Percentiles rank a stretch among this genome's conserved stretches.
These are phyloP conservation scores for Myxozyma melibiosi DNA, from an alignment of 805 yeast species.

Conservation along the genomic window DNA sequence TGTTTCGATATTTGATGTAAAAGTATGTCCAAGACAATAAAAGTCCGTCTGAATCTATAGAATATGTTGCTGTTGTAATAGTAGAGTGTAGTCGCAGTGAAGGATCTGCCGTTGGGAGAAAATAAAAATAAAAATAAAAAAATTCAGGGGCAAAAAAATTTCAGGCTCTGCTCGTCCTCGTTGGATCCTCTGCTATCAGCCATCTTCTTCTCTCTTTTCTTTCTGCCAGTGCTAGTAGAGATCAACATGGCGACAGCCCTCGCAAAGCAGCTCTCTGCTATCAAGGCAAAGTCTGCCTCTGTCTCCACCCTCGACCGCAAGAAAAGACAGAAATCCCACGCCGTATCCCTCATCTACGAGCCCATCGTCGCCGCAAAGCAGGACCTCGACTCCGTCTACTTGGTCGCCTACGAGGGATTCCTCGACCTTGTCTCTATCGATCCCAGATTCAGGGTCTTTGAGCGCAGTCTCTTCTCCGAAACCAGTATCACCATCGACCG, in stretches of 20 bases:
- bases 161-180: not conserved
- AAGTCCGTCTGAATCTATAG: too few relatives aligned
- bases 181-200: not conserved
- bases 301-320: constrained; percentile 53
- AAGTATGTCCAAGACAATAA: constrained; percentile 7
- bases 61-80: too few relatives aligned
- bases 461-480: constrained; percentile 75
- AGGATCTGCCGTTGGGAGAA: too few relatives aligned
- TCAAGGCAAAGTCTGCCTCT: constrained; percentile 41
- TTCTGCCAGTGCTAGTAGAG: not conserved
- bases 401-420: constrained; percentile 72
- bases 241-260: constrained; percentile 52
- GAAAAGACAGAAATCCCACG: constrained; percentile 80
- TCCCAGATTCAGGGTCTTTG: constrained; percentile 70
- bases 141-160: constrained; percentile 21
- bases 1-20: constrained; percentile 13
- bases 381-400: constrained; percentile 80
- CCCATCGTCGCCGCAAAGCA: constrained; percentile 90
- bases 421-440: constrained; percentile 73
- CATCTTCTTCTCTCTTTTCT: not conserved
- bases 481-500: constrained; percentile 80
- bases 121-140: too few relatives aligned
- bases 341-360: constrained; percentile 84
- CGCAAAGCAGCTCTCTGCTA: constrained; percentile 77
- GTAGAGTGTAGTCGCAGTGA: too few relatives aligned